These are phyloP conservation scores for Fabrea salina DNA, from an alignment of 169 alveolate species.

Conservation along the genomic window DNA sequence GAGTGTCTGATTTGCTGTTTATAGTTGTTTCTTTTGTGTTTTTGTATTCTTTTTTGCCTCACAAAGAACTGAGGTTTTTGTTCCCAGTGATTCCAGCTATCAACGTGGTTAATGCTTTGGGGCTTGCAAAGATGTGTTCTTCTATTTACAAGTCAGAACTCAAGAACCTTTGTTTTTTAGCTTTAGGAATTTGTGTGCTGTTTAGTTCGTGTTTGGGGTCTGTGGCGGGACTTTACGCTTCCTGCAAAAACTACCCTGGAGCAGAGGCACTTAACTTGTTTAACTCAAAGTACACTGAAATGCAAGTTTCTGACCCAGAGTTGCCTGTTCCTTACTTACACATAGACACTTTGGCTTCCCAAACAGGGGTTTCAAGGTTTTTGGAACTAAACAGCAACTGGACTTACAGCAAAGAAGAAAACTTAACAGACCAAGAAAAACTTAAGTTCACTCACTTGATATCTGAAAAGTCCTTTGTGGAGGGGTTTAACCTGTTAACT, in stretches of 20 bases:
- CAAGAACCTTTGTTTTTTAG: constrained; percentile 8
- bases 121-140: constrained; percentile 39
- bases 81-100: constrained; percentile 52
- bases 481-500: constrained; percentile 31
- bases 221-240: constrained; percentile 27
- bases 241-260: constrained; percentile 53
- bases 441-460: constrained; percentile 35
- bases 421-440: constrained; percentile 31
- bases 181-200: not conserved
- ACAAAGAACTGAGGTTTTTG: constrained; percentile 66
- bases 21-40: constrained; percentile 45
- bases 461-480: constrained; percentile 23
- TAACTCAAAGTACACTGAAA: constrained; percentile 30
- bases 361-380: constrained; percentile 57
- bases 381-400: constrained; percentile 29
- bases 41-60: constrained; percentile 58
- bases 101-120: constrained; percentile 51
- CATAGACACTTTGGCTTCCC: constrained; percentile 50
- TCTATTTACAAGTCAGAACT: not conserved
- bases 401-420: constrained; percentile 25
- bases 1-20: constrained; percentile 10
- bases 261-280: constrained; percentile 44
- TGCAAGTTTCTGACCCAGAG: not conserved
- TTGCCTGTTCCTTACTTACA: constrained; percentile 50
- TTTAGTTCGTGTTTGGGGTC: constrained; percentile 16